Base-by-base conservation (phyloP, 208 protist species). In the Trypanosoma lewisi region DNA sequence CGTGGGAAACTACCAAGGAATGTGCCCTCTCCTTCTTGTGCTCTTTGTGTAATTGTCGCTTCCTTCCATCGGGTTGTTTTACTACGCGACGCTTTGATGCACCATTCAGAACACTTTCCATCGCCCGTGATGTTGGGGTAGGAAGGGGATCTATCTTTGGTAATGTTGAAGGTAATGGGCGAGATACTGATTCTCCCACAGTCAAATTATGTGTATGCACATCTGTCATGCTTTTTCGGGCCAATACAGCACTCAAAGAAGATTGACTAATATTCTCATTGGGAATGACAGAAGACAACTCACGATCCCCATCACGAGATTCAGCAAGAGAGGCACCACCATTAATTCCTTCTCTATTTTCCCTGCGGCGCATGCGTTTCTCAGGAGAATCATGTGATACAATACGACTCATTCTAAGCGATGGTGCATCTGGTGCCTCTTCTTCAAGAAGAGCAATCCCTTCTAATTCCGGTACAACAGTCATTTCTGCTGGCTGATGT, bases 191-290 rank as follows among this genome's bases (percentile, higher is more conserved):
- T 12, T 28, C 59, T 23, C 16, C 23, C 34, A 64, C 14, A 47
- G 31, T 64, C 23, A 64, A 45, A 23, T 55, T 48, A 47, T 55
- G 59, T 2, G 5, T 41, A 16, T 48, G 59, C 2, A 55, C 49
- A 31, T 45, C 34, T n/a, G 25, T 21, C 56, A 62, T 53, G 31
- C 33, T 55, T 17, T 6, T 31, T 14, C 30, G 59, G 48, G 59
- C 59, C 6, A 44, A 55, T 8, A 42, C 28, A 33, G n/a, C 31
- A 55, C 59, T 54, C 19, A 44, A 19, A 2, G 59, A 48, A 16
- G 59, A 64, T 12, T 37, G 44, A 23, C 21, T 8, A 14, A 44
- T 7, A 17, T 62, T 42, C 23, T 49, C 39, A n/a, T 17, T 16
- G 11, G 23, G 34, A 12, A 31, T 4, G 9, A 14, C 4, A 19